Conservation (phyloP, 139 green algal genomes). For the Chlorella sp. region DNA sequence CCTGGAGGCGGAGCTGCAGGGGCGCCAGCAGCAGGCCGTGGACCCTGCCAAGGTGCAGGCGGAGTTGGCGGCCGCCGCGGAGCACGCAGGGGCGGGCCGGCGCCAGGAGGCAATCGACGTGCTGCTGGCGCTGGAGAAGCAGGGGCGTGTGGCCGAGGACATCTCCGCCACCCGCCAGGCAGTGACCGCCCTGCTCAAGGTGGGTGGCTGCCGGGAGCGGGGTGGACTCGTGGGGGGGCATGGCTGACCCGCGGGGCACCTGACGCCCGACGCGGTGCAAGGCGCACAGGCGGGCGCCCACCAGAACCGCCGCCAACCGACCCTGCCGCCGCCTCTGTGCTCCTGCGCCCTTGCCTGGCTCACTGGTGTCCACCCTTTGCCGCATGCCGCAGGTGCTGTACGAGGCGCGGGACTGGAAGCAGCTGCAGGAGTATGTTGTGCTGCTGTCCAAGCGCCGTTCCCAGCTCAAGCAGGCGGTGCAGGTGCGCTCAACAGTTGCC, state of each 20-base stretch:
- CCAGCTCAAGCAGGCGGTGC: slow-evolving; percentile 95
- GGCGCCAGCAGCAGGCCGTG: slow-evolving; percentile 8
- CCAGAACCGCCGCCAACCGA: not conserved
- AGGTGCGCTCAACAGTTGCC: slow-evolving; percentile 37
- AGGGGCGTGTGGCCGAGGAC: slow-evolving; percentile 84
- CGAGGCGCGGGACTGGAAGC: slow-evolving; percentile 83
- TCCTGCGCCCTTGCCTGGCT: not conserved
- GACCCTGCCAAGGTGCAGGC: slow-evolving; percentile 28
- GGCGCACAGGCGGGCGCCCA: no score
- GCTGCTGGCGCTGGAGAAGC: slow-evolving; percentile 89
- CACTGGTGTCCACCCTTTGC: no score
- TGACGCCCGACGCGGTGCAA: not conserved
- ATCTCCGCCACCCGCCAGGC: slow-evolving; percentile 75
- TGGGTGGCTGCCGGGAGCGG: slow-evolving; percentile 47
- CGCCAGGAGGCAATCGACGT: slow-evolving; percentile 68
- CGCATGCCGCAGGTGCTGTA: slow-evolving; percentile 53
- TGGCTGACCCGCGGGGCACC: not conserved
- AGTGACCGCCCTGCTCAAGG: slow-evolving; percentile 86
- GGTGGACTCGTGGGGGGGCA: not conserved
- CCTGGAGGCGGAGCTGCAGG: slow-evolving; percentile 24
- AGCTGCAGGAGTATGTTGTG: slow-evolving; percentile 93
- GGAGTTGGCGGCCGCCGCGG: slow-evolving; percentile 26
- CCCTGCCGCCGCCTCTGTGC: not conserved
- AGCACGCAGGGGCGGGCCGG: slow-evolving; percentile 21
- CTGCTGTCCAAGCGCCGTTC: slow-evolving; percentile 95